Evolutionary conservation across 768 basidiomycete species (phyloP).

Genomic region (Dacryopinax spathularia): DNA sequence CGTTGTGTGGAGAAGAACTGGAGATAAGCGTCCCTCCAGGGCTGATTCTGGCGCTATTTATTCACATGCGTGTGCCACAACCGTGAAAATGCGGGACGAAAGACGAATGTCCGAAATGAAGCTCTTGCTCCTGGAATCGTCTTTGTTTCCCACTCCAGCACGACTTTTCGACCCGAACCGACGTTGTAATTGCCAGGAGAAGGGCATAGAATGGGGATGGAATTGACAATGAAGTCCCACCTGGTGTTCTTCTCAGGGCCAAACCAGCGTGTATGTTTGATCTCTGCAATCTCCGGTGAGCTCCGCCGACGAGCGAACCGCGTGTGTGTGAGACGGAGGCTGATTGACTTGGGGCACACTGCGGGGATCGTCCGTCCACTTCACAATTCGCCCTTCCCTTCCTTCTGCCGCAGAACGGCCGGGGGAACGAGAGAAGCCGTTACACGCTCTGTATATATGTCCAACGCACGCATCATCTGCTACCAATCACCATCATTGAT

Average conservation of each 20-base stretch:
- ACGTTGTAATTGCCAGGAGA: background rate
- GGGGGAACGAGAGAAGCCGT: background rate
- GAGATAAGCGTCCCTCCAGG: background rate
- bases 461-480: background rate
- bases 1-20: background rate
- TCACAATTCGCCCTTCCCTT: background rate
- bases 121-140: background rate
- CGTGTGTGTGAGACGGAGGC: background rate
- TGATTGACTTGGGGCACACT: background rate
- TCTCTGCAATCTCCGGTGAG: background rate
- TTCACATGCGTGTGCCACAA: background rate
- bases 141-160: background rate
- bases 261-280: no score
- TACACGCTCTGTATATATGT: background rate
- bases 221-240: no score
- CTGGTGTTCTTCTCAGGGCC: background rate
- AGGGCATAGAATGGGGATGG: no score
- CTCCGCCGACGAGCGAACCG: background rate
- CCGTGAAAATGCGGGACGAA: background rate
- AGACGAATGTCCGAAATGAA: background rate
- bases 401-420: conserved; percentile 2
- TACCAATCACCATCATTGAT: background rate
- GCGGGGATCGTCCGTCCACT: background rate
- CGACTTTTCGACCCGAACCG: background rate
- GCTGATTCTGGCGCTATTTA: background rate